Evolutionary conservation across 2,329 filamentous ascomycete genomes (phyloP).

Genomic region (Aureobasidium leucospermi): DNA sequence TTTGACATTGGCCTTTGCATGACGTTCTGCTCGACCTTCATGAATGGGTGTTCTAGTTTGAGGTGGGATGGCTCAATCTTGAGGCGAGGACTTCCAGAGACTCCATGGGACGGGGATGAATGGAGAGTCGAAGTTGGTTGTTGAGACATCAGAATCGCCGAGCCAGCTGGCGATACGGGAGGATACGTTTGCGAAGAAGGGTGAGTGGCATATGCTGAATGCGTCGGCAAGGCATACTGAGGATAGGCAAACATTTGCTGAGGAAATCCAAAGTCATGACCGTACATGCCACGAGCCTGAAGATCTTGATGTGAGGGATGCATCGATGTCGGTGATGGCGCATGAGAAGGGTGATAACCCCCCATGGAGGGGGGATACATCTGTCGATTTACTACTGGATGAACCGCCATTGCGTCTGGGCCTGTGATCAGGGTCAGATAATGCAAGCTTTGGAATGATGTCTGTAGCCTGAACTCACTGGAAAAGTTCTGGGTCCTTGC

Average conservation of each 20-base stretch:
- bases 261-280: conserved; percentile 67
- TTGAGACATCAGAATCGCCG: conserved; percentile 49
- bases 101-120: conserved; percentile 41
- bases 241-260: conserved; percentile 71
- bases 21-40: conserved; percentile 31
- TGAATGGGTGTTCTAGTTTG: neutral
- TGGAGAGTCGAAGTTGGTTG: conserved; percentile 29
- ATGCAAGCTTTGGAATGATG: neutral
- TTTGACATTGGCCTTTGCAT: conserved; percentile 53
- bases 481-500: conserved; percentile 79
- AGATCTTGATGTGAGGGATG: conserved; percentile 89
- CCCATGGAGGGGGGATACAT: conserved; percentile 67
- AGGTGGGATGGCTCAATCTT: conserved; percentile 28
- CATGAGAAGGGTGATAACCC: conserved; percentile 83
- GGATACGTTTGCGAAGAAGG: conserved; percentile 45
- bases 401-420: conserved; percentile 59
- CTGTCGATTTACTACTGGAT: conserved; percentile 56
- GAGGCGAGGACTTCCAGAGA: conserved; percentile 53
- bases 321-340: conserved; percentile 88
- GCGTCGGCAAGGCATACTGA: conserved; percentile 45
- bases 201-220: conserved; percentile 51
- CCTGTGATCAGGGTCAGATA: conserved; percentile 50
- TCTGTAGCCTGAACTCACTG: conserved; percentile 51
- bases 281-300: conserved; percentile 75
- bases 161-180: conserved; percentile 41